A percentile compares a stretch with the other conserved stretches of the same genome.
Conservation (phyloP, 768 basidiomycete genomes). For the Sarcomyxa edulis region DNA sequence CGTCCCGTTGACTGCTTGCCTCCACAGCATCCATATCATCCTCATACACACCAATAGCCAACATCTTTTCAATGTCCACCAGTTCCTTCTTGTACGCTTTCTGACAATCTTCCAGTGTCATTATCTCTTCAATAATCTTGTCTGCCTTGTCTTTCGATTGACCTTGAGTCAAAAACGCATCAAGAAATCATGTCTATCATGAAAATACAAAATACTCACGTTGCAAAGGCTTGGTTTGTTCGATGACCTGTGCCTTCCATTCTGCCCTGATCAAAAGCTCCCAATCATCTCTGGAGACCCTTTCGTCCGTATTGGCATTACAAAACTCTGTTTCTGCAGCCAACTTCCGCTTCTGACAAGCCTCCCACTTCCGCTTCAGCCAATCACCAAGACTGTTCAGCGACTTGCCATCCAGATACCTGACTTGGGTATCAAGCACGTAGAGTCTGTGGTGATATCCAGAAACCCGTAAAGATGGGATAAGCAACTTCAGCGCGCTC, state of each 20-base stretch:
- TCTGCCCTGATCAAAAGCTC: background rate
- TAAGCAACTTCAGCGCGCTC: conserved; percentile 11
- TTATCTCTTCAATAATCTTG: conserved; percentile 4
- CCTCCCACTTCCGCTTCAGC: background rate
- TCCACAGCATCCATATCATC: background rate
- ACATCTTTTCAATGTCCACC: background rate
- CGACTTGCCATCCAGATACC: background rate
- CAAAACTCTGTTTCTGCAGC: no score
- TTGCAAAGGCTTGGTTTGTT: conserved; percentile 4
- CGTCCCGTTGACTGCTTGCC: background rate
- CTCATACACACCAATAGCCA: background rate
- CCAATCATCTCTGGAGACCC: background rate
- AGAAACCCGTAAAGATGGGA: conserved; percentile 6
- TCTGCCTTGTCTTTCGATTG: conserved; percentile 4
- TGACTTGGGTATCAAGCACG: conserved; percentile 4
- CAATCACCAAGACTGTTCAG: conserved; percentile 3
- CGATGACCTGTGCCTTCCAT: conserved; percentile 4
- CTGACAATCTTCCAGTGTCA: background rate
- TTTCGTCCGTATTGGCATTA: background rate
- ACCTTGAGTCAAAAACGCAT: no score
- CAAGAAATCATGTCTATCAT: no score
- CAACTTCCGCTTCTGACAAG: conserved; percentile 1
- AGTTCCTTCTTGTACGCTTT: background rate
- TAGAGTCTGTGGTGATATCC: conserved; percentile 3
- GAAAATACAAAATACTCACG: no score